A percentile compares a stretch with the other conserved stretches of the same genome.
These are phyloP conservation scores for Medicago lupulina DNA, from an alignment of 306 rosid species.

Conservation along the genomic window DNA sequence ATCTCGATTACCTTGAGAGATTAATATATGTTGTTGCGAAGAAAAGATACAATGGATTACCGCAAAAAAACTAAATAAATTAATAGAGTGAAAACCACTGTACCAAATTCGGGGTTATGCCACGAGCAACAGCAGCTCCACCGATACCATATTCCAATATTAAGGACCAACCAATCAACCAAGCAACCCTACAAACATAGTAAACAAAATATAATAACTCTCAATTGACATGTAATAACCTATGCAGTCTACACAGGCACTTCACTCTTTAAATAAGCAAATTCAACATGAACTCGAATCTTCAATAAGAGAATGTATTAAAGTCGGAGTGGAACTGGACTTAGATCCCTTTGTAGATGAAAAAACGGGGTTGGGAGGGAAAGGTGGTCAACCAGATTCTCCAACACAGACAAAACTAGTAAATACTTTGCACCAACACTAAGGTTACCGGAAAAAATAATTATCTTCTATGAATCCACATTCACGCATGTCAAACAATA, in stretches of 20 bases:
- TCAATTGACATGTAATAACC: background rate
- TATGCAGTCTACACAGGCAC: background rate
- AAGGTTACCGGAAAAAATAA: background rate
- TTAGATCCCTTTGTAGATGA: background rate
- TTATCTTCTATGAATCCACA: background rate
- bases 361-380: background rate
- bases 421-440: background rate
- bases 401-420: background rate
- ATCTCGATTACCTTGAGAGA: too few species aligned
- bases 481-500: background rate
- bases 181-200: constrained; percentile 71
- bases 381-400: background rate
- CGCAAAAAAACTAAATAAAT: background rate
- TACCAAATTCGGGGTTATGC: constrained; percentile 96
- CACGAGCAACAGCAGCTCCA: constrained; percentile 92
- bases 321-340: background rate
- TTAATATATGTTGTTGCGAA: too few species aligned
- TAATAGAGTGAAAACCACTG: background rate
- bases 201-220: background rate
- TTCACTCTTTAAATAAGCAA: background rate
- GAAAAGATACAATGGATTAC: background rate
- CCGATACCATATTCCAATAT: constrained; percentile 89
- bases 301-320: background rate
- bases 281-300: background rate
- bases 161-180: constrained; percentile 96